A percentile compares a stretch with the other conserved stretches of the same genome.
Evolutionary conservation across 2,329 filamentous ascomycete genomes (phyloP).

Genomic region (Aspergillus pseudoglaucus): DNA sequence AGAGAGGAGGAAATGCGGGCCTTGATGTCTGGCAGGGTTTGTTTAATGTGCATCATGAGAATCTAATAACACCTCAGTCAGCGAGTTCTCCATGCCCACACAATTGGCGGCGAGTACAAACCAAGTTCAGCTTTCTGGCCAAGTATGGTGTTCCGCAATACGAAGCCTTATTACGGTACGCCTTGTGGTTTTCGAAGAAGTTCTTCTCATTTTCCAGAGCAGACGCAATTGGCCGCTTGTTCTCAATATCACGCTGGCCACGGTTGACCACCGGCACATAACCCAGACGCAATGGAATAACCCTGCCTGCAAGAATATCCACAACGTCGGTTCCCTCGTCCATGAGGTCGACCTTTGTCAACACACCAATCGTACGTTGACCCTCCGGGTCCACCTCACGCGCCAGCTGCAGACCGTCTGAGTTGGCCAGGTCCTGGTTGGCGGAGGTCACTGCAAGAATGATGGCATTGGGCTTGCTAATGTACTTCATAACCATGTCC

Average conservation of each 20-base stretch:
- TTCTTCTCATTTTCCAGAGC: constrained; percentile 90
- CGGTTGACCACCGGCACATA: constrained; percentile 98
- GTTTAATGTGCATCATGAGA: constrained; percentile 99
- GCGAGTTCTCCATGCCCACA: background rate
- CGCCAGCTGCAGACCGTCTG: constrained; percentile 91
- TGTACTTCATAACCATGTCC: constrained; percentile 98
- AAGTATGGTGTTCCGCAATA: constrained; percentile 98
- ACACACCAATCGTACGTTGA: constrained; percentile 93
- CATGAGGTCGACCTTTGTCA: constrained; percentile 99
- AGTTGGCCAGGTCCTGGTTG: constrained; percentile 97
- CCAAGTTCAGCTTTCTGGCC: constrained; percentile 88
- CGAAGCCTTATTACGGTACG: constrained; percentile 95
- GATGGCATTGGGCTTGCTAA: constrained; percentile 96
- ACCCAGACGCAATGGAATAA: constrained; percentile 88
- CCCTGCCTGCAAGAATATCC: constrained; percentile 93
- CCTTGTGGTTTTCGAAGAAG: constrained; percentile 98
- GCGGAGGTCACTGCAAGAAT: constrained; percentile 93
- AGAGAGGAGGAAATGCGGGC: constrained; percentile 89
- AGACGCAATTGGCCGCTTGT: constrained; percentile 87
- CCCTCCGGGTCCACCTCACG: constrained; percentile 96
- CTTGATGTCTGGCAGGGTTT: constrained; percentile 98
- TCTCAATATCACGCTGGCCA: constrained; percentile 96
- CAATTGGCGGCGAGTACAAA: constrained; percentile 22
- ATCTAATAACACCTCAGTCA: constrained; percentile 50
- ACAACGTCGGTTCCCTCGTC: constrained; percentile 97